A percentile compares a stretch with the other conserved stretches of the same genome.
phyloP scores from a whole-genome alignment of 1,139 yeast species.

The Suhomyces panamericanus region DNA sequence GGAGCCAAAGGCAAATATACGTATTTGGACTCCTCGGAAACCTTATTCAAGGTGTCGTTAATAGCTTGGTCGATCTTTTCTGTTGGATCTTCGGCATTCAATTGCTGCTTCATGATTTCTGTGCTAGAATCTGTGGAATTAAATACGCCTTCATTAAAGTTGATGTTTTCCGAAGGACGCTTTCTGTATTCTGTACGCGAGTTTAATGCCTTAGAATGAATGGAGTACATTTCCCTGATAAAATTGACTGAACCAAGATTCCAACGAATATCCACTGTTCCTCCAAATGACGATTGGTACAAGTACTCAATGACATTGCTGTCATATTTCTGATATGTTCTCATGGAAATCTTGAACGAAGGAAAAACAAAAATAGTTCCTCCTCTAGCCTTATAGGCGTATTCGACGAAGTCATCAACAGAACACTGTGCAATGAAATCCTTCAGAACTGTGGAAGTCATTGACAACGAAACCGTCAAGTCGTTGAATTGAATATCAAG shows the following conservation, averaged over 20 bases:
- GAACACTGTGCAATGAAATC: constrained; percentile 42
- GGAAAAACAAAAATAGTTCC: constrained; percentile 84
- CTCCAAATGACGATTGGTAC: constrained; percentile 76
- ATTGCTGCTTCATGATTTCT: constrained; percentile 17
- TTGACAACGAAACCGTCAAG: constrained; percentile 65
- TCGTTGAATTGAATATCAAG: constrained; percentile 57
- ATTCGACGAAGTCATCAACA: constrained; percentile 55
- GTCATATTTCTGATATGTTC: constrained; percentile 59
- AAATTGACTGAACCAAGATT: constrained; percentile 90
- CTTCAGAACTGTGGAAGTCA: constrained; percentile 47
- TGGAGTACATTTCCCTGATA: constrained; percentile 77
- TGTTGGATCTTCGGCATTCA: constrained; percentile 34
- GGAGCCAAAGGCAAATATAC: constrained; percentile 65
- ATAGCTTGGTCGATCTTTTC: constrained; percentile 47
- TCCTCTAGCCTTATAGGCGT: constrained; percentile 66
- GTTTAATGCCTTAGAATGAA: constrained; percentile 53
- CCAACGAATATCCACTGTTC: constrained; percentile 90
- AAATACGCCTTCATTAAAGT: constrained; percentile 20
- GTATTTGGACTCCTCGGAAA: constrained; percentile 59
- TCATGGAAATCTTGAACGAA: constrained; percentile 71
- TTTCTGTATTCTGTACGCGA: constrained; percentile 37
- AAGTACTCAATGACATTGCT: constrained; percentile 60
- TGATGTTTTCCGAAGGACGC: constrained; percentile 10
- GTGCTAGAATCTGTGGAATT: constrained; percentile 12
- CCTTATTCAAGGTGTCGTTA: constrained; percentile 62